Evolutionary conservation across 441 rosid species (phyloP).

Genomic region (Brassica hybrid): DNA sequence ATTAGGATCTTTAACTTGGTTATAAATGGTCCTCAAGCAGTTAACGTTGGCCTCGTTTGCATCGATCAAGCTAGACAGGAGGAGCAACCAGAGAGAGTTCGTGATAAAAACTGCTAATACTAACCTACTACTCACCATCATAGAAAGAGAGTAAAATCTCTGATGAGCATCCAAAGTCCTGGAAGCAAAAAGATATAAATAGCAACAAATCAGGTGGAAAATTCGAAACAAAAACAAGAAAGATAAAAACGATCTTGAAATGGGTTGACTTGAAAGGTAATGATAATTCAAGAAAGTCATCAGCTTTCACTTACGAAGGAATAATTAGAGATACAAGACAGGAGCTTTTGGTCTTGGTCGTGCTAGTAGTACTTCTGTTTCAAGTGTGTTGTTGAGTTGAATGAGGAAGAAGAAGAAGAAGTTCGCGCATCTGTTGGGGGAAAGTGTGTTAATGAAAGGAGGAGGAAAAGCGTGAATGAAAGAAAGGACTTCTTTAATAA

Average conservation of each 20-base stretch:
- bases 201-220: background rate
- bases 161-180: slow-evolving; percentile 41
- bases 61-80: slow-evolving; percentile 40
- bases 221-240: background rate
- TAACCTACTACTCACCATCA: slow-evolving; percentile 37
- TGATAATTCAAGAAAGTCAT: background rate
- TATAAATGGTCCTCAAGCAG: slow-evolving; percentile 50
- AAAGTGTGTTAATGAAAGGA: slow-evolving; percentile 6
- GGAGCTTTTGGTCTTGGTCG: slow-evolving; percentile 7
- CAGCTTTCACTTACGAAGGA: slow-evolving; percentile 8
- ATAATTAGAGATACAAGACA: background rate
- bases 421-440: slow-evolving; percentile 6
- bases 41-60: slow-evolving; percentile 45
- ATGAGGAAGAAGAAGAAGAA: slow-evolving; percentile 10
- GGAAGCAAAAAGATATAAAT: slow-evolving; percentile 17
- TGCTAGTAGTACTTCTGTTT: background rate
- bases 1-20: slow-evolving; percentile 53
- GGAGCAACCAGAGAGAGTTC: slow-evolving; percentile 42
- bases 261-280: slow-evolving; percentile 26
- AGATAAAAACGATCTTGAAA: slow-evolving; percentile 13
- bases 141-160: slow-evolving; percentile 11
- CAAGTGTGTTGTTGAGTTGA: background rate
- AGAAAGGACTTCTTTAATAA: slow-evolving; percentile 4
- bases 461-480: slow-evolving; percentile 5
- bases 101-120: slow-evolving; percentile 22